A percentile compares a stretch with the other conserved stretches of the same genome.
Evolutionary conservation across 2,329 filamentous ascomycete genomes (phyloP).

Genomic region (Rhinocladiella mackenziei): DNA sequence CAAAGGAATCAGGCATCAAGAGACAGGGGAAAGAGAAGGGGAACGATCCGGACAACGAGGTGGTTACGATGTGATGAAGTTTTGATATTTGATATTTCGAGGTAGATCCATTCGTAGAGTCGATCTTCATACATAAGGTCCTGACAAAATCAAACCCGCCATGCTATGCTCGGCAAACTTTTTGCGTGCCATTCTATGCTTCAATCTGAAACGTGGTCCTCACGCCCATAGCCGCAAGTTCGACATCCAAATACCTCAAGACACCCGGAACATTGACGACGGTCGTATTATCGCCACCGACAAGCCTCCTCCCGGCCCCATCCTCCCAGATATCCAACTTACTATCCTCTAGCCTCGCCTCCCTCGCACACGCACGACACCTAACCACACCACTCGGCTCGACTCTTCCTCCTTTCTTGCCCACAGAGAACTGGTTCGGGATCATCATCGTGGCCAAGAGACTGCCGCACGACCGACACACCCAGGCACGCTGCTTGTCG

Average conservation of each 20-base stretch:
- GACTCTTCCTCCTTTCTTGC: constrained; percentile 40
- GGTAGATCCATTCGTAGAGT: too few relatives aligned
- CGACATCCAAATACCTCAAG: constrained; percentile 87
- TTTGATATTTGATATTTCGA: too few relatives aligned
- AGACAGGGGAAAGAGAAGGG: neutral
- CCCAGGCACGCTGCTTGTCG: constrained; percentile 83
- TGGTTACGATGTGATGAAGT: constrained; percentile 23
- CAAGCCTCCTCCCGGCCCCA: constrained; percentile 74
- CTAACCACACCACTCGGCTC: constrained; percentile 58
- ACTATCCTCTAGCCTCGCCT: constrained; percentile 57
- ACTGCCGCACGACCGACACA: constrained; percentile 83
- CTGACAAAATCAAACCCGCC: too few relatives aligned
- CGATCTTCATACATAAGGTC: too few relatives aligned
- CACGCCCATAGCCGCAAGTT: constrained; percentile 93
- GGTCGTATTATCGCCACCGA: constrained; percentile 86
- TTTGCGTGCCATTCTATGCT: too few relatives aligned
- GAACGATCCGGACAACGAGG: constrained; percentile 2
- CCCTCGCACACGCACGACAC: constrained; percentile 73
- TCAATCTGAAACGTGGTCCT: constrained; percentile 85
- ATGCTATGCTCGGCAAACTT: too few relatives aligned
- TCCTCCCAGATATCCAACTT: constrained; percentile 84
- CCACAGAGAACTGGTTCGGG: constrained; percentile 32
- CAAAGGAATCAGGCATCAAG: too few relatives aligned
- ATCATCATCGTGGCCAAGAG: constrained; percentile 76
- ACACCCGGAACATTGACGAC: constrained; percentile 90